Evolutionary conservation across 805 yeast species (phyloP).

Genomic region (Kazachstania martiniae): DNA sequence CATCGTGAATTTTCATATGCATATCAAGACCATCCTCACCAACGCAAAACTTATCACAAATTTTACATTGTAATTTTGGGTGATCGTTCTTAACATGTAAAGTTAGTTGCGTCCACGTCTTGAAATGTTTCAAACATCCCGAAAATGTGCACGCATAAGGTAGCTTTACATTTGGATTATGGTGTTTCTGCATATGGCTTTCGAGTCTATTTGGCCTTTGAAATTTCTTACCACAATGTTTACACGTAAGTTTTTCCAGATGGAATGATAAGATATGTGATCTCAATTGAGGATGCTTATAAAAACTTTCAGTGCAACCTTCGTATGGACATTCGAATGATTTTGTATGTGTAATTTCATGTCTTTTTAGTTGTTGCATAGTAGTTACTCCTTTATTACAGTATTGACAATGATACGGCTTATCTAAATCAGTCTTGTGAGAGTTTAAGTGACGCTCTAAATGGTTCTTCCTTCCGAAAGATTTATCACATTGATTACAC

Average conservation of each 20-base stretch:
- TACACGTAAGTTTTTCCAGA: conserved; percentile 41
- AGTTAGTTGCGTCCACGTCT: conserved; percentile 65
- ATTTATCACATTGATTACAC: conserved; percentile 54
- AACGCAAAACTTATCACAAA: conserved; percentile 63
- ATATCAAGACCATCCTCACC: conserved; percentile 59
- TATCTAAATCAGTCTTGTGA: conserved; percentile 41
- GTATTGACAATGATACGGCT: conserved; percentile 59
- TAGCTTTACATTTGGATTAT: conserved; percentile 33
- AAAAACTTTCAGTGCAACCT: conserved; percentile 57
- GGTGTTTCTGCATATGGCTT: conserved; percentile 57
- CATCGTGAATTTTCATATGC: conserved; percentile 68
- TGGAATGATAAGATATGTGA: conserved; percentile 63
- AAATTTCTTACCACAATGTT: conserved; percentile 53
- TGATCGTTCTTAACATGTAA: conserved; percentile 63
- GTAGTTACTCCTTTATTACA: conserved; percentile 82
- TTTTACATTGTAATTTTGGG: conserved; percentile 51
- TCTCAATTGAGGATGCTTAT: conserved; percentile 63
- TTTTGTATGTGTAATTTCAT: conserved; percentile 68
- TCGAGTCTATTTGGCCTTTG: conserved; percentile 53
- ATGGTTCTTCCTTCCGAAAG: conserved; percentile 73
- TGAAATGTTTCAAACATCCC: conserved; percentile 50
- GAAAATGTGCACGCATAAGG: conserved; percentile 50
- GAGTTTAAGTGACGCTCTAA: conserved; percentile 60
- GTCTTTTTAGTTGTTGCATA: conserved; percentile 70
- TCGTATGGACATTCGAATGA: conserved; percentile 51